These are phyloP conservation scores for Streptanthus diversifolius DNA, from an alignment of 345 rosid genomes.

Conservation along the genomic window DNA sequence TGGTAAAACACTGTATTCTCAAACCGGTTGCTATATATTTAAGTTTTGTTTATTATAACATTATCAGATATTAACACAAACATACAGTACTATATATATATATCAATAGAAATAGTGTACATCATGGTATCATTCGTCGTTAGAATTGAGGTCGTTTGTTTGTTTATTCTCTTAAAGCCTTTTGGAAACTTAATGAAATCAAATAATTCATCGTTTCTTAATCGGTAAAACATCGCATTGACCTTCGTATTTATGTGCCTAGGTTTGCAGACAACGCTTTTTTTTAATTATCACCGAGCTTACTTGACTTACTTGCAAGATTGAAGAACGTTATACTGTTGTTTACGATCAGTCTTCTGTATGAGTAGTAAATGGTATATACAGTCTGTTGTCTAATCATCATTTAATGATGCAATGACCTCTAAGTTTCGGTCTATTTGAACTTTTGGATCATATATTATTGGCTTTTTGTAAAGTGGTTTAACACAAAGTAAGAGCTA, in stretches of 20 bases:
- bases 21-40: background rate
- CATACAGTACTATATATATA: background rate
- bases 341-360: background rate
- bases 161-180: background rate
- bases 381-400: constrained; percentile 9
- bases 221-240: background rate
- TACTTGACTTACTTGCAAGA: background rate
- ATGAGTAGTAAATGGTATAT: background rate
- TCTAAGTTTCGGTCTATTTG: constrained; percentile 5
- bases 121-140: background rate
- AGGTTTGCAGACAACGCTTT: background rate
- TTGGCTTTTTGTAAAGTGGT: constrained; percentile 18
- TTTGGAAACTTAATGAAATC: background rate
- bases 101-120: no score
- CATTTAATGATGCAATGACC: constrained; percentile 6
- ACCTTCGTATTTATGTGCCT: background rate
- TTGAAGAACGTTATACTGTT: background rate
- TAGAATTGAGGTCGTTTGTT: constrained; percentile 1
- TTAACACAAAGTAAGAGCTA: constrained; percentile 11
- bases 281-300: background rate
- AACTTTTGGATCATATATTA: constrained; percentile 5
- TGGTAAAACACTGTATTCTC: background rate
- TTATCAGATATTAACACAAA: background rate
- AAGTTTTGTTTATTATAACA: background rate
- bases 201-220: background rate